These are phyloP conservation scores for Rhizopogon salebrosus DNA, from an alignment of 768 basidiomycete genomes.

Conservation along the genomic window DNA sequence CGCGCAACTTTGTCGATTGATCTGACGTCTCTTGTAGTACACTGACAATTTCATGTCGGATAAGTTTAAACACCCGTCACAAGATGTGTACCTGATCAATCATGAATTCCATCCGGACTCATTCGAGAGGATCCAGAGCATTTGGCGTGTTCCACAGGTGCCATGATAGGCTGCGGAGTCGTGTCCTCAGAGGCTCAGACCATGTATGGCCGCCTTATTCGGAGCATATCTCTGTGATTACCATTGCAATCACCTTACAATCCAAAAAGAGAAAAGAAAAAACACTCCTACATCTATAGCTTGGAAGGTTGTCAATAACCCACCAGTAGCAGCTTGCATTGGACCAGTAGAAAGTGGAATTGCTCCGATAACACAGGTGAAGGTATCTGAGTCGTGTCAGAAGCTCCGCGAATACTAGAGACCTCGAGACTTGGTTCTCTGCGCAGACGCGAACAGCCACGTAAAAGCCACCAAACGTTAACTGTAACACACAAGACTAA, in stretches of 20 bases:
- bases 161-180: not conserved
- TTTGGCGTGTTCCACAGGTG: not conserved
- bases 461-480: no score
- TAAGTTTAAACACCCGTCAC: not conserved
- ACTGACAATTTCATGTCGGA: not conserved
- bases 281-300: not conserved
- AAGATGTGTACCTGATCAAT: constrained; percentile 1
- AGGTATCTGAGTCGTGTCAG: no score
- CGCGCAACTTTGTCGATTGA: not conserved
- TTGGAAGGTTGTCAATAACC: not conserved
- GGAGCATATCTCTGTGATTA: not conserved
- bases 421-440: no score
- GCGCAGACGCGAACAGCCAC: no score
- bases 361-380: no score
- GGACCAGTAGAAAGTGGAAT: not conserved
- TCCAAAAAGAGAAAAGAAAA: no score
- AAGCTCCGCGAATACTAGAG: no score
- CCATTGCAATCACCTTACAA: no score
- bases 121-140: not conserved
- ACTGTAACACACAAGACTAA: no score
- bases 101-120: not conserved
- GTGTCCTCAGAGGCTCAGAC: not conserved
- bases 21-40: not conserved
- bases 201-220: not conserved
- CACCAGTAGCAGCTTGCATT: not conserved